Conservation (phyloP, 495 filamentous ascomycete genomes). For the Immersiella caudata region DNA sequence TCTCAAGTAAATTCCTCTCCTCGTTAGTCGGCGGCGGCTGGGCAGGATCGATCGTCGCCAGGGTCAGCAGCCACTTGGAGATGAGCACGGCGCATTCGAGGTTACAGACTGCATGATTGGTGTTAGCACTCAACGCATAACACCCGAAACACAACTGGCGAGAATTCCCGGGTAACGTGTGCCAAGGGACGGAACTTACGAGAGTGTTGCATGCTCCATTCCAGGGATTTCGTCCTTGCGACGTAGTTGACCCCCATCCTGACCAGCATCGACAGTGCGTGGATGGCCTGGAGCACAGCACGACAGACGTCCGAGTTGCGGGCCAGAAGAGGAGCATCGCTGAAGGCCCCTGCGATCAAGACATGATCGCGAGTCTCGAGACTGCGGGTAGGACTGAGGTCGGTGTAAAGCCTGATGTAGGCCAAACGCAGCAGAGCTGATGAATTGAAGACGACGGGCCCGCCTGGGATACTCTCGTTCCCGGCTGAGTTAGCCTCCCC, state of each 20-base stretch:
- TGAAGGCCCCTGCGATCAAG: constrained; percentile 61
- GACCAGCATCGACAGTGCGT: constrained; percentile 67
- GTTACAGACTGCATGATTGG: constrained; percentile 54
- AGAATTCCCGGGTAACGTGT: neutral
- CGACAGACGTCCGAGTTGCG: constrained; percentile 60
- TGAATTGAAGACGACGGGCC: constrained; percentile 68
- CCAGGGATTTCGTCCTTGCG: constrained; percentile 66
- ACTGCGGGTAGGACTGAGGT: constrained; percentile 62
- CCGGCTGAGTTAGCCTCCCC: constrained; percentile 39
- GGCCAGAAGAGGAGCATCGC: constrained; percentile 59
- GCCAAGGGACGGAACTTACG: constrained; percentile 38
- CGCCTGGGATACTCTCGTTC: constrained; percentile 52
- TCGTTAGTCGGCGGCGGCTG: constrained; percentile 54
- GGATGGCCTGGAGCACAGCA: constrained; percentile 68
- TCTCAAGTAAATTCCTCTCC: constrained; percentile 65
- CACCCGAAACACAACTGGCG: neutral
- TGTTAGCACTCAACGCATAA: constrained; percentile 11
- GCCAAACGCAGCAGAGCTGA: constrained; percentile 66
- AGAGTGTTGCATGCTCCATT: constrained; percentile 74
- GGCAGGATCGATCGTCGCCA: constrained; percentile 46
- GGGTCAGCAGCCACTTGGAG: constrained; percentile 54
- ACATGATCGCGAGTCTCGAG: constrained; percentile 65
- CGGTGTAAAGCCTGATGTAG: constrained; percentile 69
- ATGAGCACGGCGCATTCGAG: constrained; percentile 72
- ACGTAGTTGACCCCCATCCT: constrained; percentile 71